These are phyloP conservation scores for Cantharellus cinnabarinus DNA, from an alignment of 768 basidiomycete species.

Conservation along the genomic window DNA sequence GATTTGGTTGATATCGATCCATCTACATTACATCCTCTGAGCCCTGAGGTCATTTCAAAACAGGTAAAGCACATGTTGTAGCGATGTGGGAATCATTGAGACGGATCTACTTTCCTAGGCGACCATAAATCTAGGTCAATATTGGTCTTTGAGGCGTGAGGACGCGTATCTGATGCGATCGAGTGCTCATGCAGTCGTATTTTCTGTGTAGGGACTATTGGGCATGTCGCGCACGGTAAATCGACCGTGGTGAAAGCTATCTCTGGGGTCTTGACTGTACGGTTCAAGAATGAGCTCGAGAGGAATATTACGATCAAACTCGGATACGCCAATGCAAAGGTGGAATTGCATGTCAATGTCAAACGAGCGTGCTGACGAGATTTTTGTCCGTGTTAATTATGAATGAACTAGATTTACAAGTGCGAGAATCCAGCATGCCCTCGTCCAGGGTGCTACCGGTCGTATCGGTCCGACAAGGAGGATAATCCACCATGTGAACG, in stretches of 20 bases:
- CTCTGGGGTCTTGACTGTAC: conserved; percentile 92
- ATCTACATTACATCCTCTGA: conserved; percentile 66
- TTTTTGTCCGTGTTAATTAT: neutral
- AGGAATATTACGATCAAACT: conserved; percentile 99
- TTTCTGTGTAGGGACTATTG: conserved; percentile 59
- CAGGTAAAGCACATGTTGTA: conserved; percentile 32
- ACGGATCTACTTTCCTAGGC: conserved; percentile 31
- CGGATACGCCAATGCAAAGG: conserved; percentile 97
- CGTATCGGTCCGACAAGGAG: conserved; percentile 87
- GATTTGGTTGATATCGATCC: conserved; percentile 46
- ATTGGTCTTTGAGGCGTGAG: neutral
- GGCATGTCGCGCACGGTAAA: conserved; percentile 96
- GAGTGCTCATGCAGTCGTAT: neutral
- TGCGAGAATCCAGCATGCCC: conserved; percentile 89
- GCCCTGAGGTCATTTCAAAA: conserved; percentile 79
- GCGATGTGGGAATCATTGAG: no score
- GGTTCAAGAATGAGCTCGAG: conserved; percentile 98
- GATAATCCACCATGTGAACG: conserved; percentile 84
- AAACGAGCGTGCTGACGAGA: neutral
- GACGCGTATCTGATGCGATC: neutral
- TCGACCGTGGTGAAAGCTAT: conserved; percentile 97
- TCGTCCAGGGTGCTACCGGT: conserved; percentile 82
- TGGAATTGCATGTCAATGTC: conserved; percentile 18
- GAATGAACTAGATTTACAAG: conserved; percentile 69
- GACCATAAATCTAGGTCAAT: conserved; percentile 75